Base-by-base conservation (phyloP, 176 grass and related monocot species). In the Eleusine indica region DNA sequence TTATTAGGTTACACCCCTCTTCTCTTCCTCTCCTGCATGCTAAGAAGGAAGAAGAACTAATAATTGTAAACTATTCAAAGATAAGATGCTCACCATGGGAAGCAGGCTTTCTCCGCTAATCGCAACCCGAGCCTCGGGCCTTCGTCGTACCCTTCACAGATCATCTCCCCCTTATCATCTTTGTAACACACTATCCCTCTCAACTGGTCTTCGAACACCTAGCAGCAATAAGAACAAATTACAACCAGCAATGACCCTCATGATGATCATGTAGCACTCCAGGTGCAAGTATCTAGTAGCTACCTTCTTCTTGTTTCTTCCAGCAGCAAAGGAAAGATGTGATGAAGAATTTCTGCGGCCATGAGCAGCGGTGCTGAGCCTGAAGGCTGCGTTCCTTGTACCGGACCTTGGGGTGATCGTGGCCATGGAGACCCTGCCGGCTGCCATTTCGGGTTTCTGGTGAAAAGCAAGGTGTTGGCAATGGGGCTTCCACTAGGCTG, bases 61-160 rank as follows among this genome's bases (percentile, higher is more conserved):
- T 47, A 63, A 37, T 71, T 1, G 51, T 16, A 58, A 41, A 77
- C 2, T 19, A 14, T 68, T 61, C 0, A 79, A 42, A 68, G 4
- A 18, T 80, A 16, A 70, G 63, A n/a, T 80, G 53, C 37, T 80
- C 17, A 87, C 89, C 89, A 90, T 43, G 89, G 89, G 18, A 87
- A 87, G 75, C 80, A 80, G 19, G 88, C 81, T 82, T 90, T 90
- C 85, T 91, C 80, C 1, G 77, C 68, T 48, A 82, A 30, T 22
- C 30, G 77, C 64, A 46, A 76, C 38, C 84, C 84, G 15, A 89
- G 76, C 77, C 92, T 68, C 0, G 90, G 95, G 7, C 95, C 92
- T 87, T 97, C 92, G 10, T 97, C 95, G 43, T 91, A 94, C 32
- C 95, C 95, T 82, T 97, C 95, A 35, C 92, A 97, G 80, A 97